These are phyloP conservation scores for Dactylellina leptospora DNA, from an alignment of 2,329 filamentous ascomycete genomes.

Conservation along the genomic window DNA sequence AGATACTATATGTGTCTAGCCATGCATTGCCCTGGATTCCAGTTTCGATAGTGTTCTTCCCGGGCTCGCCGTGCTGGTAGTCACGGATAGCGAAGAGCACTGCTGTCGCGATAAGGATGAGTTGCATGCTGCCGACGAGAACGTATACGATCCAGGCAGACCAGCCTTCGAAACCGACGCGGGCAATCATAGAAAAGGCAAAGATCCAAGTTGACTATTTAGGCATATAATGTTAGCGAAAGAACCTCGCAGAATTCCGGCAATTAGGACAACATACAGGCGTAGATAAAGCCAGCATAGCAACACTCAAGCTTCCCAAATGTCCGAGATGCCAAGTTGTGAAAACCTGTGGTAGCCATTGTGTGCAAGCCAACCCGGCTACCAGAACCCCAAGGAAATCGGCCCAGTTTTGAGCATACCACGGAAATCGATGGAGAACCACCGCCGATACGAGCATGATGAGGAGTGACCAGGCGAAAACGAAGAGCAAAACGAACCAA, in stretches of 20 bases:
- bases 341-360: slow-evolving; percentile 54
- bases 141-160: slow-evolving; percentile 55
- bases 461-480: slow-evolving; percentile 50
- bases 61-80: slow-evolving; percentile 43
- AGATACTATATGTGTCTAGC: slow-evolving; percentile 37
- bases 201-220: slow-evolving; percentile 58
- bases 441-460: slow-evolving; percentile 53
- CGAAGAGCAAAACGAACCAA: slow-evolving; percentile 55
- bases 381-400: slow-evolving; percentile 53
- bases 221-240: too few relatives aligned
- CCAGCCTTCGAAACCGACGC: slow-evolving; percentile 54
- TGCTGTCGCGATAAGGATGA: slow-evolving; percentile 53
- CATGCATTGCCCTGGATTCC: slow-evolving; percentile 44
- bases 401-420: slow-evolving; percentile 54
- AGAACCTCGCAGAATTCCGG: too few relatives aligned
- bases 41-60: slow-evolving; percentile 41
- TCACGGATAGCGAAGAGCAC: slow-evolving; percentile 52
- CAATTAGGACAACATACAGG: slow-evolving; percentile 28
- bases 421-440: slow-evolving; percentile 47
- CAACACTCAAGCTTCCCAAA: slow-evolving; percentile 54
- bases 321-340: slow-evolving; percentile 52
- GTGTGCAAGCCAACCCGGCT: slow-evolving; percentile 54
- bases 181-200: slow-evolving; percentile 51
- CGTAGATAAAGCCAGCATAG: slow-evolving; percentile 40
- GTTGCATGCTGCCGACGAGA: slow-evolving; percentile 55